phyloP scores from a whole-genome alignment of 441 rosid genomes.

The Aleurites moluccanus region DNA sequence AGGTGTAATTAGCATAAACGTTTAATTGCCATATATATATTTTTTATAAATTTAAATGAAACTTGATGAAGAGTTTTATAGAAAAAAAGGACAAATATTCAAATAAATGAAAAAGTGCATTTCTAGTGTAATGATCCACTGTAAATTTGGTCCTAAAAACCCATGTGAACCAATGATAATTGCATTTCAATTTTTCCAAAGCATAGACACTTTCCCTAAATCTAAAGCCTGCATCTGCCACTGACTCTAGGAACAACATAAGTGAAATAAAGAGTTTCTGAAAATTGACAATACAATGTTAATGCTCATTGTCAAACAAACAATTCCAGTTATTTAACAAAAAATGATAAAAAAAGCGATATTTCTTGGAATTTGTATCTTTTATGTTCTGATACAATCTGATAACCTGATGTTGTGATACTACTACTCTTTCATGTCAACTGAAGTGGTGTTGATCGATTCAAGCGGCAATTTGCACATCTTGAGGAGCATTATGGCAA shows the following conservation, averaged over 20 bases:
- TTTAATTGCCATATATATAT: too few species aligned
- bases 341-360: background rate
- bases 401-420: background rate
- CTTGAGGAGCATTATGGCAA: constrained; percentile 90
- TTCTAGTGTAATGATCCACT: background rate
- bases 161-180: background rate
- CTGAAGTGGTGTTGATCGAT: constrained; percentile 92
- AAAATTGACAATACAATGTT: background rate
- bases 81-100: too few species aligned
- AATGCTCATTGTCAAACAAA: background rate
- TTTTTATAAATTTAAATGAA: background rate
- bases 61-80: background rate
- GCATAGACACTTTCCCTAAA: background rate
- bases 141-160: background rate
- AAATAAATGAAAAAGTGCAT: background rate
- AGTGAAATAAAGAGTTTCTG: background rate
- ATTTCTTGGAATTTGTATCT: background rate
- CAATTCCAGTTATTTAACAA: background rate
- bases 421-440: constrained; percentile 26
- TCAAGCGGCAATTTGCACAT: constrained; percentile 95
- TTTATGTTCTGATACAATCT: background rate
- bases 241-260: background rate
- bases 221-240: background rate
- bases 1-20: too few species aligned
- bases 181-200: background rate